Base-by-base conservation (phyloP, 768 basidiomycete species). In the Epithele typhae region DNA sequence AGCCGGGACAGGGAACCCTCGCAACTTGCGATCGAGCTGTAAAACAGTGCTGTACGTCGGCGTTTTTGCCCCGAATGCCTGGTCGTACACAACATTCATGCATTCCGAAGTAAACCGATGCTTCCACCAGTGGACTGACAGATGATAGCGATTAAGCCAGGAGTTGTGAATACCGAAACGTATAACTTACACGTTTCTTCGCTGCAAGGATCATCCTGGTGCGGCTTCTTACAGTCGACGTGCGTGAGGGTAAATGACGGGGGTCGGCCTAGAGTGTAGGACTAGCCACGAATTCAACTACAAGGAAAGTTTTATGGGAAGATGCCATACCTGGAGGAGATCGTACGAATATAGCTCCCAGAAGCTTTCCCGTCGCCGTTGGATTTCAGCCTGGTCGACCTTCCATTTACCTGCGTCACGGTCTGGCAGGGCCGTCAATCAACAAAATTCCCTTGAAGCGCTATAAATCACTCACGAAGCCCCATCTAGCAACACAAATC, bases 271-370 rank as follows among this genome's bases (percentile, higher is more conserved):
- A 80, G 84, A 9, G 82, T 85, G 55, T 82, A 67, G 53, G 81
- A 84, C 83, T 85, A 53, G 22, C 36, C n/a, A 37, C 1, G 0
- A 19, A 12, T 43, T 49, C 39, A 57, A n/a, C n/a, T n/a, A n/a
- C n/a, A n/a, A n/a, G 40, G n/a, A n/a, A 33, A 18, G 15, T 30
- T 14, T 34, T 22, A 19, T 4, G 18, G 18, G 14, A 32, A 27
- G 15, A n/a, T 23, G 10, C 10, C 71, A 34, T 54, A 82, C 84
- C 78, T 83, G 81, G 73, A 77, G 78, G 2, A 80, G 77, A 56
- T 84, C 82, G 53, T 84, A 84, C 11, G 78, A 78, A 52, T 79
- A 71, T 27, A 84, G 65, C 58, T 86, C 83, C 69, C 82, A 84
- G 55, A 84, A 77, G n/a, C 82, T 64, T 46, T 75, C 73, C 9